Evolutionary conservation across 2,329 filamentous ascomycete species (phyloP).

Genomic region (Pochonia chlamydosporia): DNA sequence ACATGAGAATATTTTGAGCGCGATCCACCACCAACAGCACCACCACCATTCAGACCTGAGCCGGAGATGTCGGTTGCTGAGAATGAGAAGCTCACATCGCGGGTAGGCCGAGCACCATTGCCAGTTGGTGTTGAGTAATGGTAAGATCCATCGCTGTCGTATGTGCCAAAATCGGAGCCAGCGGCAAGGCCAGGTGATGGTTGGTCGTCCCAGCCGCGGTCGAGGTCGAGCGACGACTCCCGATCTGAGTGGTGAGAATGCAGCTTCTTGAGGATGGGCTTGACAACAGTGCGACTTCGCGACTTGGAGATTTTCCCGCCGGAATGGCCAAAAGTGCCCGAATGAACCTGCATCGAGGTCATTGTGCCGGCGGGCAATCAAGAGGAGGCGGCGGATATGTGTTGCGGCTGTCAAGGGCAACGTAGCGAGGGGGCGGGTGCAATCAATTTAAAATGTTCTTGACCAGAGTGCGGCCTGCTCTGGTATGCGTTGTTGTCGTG

Average conservation of each 20-base stretch:
- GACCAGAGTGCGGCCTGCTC: no score
- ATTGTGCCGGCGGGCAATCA: constrained; percentile 18
- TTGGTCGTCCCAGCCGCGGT: constrained; percentile 55
- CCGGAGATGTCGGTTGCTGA: constrained; percentile 27
- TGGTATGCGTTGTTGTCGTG: neutral
- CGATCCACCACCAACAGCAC: neutral
- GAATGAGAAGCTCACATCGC: constrained; percentile 44
- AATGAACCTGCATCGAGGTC: constrained; percentile 23
- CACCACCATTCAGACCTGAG: constrained; percentile 5
- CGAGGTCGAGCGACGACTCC: constrained; percentile 53
- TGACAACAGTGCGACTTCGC: constrained; percentile 43
- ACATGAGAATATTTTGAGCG: constrained; percentile 43
- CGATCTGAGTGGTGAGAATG: constrained; percentile 44
- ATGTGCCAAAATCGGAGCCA: constrained; percentile 18
- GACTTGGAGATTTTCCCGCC: constrained; percentile 35
- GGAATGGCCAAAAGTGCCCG: constrained; percentile 9
- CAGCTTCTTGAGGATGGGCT: constrained; percentile 58
- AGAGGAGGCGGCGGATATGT: neutral
- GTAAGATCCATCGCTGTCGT: constrained; percentile 19
- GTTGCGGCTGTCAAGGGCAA: neutral
- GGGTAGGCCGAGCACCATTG: constrained; percentile 10
- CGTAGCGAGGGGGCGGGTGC: neutral
- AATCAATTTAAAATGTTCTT: no score
- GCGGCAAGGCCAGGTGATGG: constrained; percentile 12
- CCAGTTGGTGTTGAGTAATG: constrained; percentile 11